Conservation (phyloP, 768 basidiomycete species). For the Naganishia vishniacii region DNA sequence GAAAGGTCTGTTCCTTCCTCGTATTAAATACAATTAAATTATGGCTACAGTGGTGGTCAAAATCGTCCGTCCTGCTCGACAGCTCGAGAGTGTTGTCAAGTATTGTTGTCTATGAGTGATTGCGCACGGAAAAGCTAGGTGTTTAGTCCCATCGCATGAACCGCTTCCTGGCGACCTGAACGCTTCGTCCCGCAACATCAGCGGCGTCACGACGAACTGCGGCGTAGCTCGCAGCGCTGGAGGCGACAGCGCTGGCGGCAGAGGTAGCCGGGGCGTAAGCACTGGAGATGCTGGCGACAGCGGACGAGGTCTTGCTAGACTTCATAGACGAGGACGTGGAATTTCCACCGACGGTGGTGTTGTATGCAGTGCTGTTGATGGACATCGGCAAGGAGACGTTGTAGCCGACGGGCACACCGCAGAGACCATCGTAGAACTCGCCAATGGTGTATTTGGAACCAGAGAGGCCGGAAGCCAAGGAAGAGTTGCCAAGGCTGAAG, state of each 20-base stretch:
- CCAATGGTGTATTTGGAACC: slow-evolving; percentile 33
- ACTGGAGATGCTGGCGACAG: background rate
- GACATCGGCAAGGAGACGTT: slow-evolving; percentile 42
- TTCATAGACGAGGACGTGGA: background rate
- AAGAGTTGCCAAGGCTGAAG: slow-evolving; percentile 16
- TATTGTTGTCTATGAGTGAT: too few relatives aligned
- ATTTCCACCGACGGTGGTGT: slow-evolving; percentile 34
- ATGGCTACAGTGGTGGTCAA: slow-evolving; percentile 21
- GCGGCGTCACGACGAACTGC: too few relatives aligned
- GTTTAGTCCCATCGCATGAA: slow-evolving; percentile 25
- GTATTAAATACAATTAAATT: background rate
- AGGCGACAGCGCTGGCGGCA: slow-evolving; percentile 19
- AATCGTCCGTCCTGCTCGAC: too few relatives aligned
- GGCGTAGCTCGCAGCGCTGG: too few relatives aligned
- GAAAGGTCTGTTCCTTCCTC: background rate
- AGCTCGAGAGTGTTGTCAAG: too few relatives aligned
- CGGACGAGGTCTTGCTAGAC: background rate
- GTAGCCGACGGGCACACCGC: slow-evolving; percentile 26
- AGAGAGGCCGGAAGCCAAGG: slow-evolving; percentile 24
- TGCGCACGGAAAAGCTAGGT: too few relatives aligned
- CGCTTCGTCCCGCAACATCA: slow-evolving; percentile 17
- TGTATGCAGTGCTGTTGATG: slow-evolving; percentile 39
- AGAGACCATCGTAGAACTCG: slow-evolving; percentile 19
- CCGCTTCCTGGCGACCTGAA: slow-evolving; percentile 27
- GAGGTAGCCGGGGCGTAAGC: background rate